These are phyloP conservation scores for Microbotryum lychnidis-dioicae DNA, from an alignment of 1,284 basidiomycete genomes.

Conservation along the genomic window DNA sequence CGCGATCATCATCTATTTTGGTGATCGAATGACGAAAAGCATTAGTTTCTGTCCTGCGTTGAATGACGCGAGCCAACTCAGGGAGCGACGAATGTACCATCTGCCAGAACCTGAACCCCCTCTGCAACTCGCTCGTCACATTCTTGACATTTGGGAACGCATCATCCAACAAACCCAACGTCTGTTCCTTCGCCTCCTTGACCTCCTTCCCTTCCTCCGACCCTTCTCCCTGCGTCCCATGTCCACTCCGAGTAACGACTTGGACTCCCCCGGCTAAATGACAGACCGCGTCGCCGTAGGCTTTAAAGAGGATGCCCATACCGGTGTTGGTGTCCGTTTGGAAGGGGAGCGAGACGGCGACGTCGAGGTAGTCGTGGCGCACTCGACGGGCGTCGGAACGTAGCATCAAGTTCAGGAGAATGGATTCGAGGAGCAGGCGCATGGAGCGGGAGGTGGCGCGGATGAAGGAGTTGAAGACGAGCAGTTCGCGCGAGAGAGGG, in stretches of 20 bases:
- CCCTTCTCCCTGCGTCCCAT: conserved; percentile 51
- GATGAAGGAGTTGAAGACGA: conserved; percentile 97
- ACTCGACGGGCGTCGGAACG: conserved; percentile 73
- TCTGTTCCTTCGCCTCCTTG: conserved; percentile 71
- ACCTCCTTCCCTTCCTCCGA: conserved; percentile 61
- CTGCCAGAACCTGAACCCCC: conserved; percentile 98
- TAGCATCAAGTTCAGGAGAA: conserved; percentile 83
- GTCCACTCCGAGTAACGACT: conserved; percentile 44
- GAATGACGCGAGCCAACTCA: not conserved
- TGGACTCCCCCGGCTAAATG: conserved; percentile 30
- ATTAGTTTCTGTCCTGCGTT: not conserved
- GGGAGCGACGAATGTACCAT: conserved; percentile 50
- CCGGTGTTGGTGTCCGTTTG: conserved; percentile 95
- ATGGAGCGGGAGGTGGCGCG: conserved; percentile 80
- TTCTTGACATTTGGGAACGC: conserved; percentile 83
- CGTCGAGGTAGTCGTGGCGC: conserved; percentile 85
- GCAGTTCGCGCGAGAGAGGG: conserved; percentile 85
- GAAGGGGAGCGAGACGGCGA: conserved; percentile 78
- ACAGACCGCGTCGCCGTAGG: conserved; percentile 39
- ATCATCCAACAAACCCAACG: conserved; percentile 83
- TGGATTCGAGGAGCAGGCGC: conserved; percentile 81
- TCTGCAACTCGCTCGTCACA: conserved; percentile 77
- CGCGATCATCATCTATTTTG: conserved; percentile 66
- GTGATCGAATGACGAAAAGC: not conserved
- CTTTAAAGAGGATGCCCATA: conserved; percentile 94